phyloP scores from a whole-genome alignment of 208 protist species.

The Novymonas esmeraldas region DNA sequence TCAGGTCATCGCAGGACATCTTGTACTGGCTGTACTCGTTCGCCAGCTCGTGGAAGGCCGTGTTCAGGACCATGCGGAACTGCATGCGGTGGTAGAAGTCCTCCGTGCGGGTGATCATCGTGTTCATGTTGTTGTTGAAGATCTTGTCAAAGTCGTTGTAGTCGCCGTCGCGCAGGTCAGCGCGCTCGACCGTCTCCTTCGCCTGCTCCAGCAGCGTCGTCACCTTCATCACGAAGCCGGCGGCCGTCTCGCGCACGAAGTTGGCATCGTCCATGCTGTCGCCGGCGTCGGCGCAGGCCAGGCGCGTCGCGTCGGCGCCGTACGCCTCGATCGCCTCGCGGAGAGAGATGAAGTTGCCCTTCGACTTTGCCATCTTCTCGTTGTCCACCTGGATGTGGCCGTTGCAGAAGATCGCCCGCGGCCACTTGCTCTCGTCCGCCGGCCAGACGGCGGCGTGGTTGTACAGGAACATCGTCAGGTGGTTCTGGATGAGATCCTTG shows the following conservation, averaged over 20 bases:
- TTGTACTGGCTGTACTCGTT: constrained; percentile 95
- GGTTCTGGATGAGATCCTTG: constrained; percentile 99
- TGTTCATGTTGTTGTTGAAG: constrained; percentile 95
- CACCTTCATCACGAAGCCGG: constrained; percentile 96
- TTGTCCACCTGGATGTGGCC: constrained; percentile 99
- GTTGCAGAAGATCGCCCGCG: constrained; percentile 97
- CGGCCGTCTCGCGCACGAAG: constrained; percentile 95
- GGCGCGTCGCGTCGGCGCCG: constrained; percentile 93
- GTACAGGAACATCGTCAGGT: constrained; percentile 99
- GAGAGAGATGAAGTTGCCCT: constrained; percentile 99
- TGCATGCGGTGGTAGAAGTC: constrained; percentile 92
- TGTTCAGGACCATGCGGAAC: constrained; percentile 96
- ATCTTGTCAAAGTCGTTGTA: constrained; percentile 90
- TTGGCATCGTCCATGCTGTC: constrained; percentile 99
- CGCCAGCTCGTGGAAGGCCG: constrained; percentile 95
- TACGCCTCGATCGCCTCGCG: constrained; percentile 84
- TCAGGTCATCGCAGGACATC: constrained; percentile 69
- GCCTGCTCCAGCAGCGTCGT: constrained; percentile 95
- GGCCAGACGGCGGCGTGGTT: constrained; percentile 99
- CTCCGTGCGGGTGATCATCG: constrained; percentile 85
- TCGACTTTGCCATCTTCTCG: constrained; percentile 99
- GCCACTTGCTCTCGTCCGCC: constrained; percentile 74
- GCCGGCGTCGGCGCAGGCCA: constrained; percentile 99
- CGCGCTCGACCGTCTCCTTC: constrained; percentile 58
- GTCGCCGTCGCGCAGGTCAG: constrained; percentile 58